Evolutionary conservation across 1,284 basidiomycete species (phyloP).

Genomic region (Sanguinoderma infundibulare): DNA sequence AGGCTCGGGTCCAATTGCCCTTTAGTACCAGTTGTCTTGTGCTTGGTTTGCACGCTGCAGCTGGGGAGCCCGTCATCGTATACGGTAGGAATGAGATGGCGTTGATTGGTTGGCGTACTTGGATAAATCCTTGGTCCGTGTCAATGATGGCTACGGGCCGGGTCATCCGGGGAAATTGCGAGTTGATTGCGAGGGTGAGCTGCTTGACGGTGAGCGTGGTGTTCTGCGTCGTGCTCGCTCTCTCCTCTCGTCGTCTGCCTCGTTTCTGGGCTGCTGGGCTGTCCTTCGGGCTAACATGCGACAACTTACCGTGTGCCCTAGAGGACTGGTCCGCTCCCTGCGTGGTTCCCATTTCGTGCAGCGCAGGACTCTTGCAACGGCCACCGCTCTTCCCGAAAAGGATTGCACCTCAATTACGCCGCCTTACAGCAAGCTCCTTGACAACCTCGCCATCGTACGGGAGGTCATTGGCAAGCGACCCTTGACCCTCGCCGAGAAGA

Average conservation of each 20-base stretch:
- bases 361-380: conserved; percentile 54
- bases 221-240: not conserved
- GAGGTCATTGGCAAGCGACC: conserved; percentile 71
- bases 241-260: not conserved
- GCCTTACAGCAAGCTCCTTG: conserved; percentile 81
- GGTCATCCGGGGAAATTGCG: too few relatives aligned
- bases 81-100: not conserved
- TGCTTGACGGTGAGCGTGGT: too few relatives aligned
- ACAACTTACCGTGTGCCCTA: conserved; percentile 7
- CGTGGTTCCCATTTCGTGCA: conserved; percentile 10
- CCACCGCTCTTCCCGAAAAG: conserved; percentile 57
- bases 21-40: too few relatives aligned
- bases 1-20: too few relatives aligned
- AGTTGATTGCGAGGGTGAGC: too few relatives aligned
- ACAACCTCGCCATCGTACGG: conserved; percentile 79
- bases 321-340: conserved; percentile 5
- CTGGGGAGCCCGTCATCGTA: too few relatives aligned
- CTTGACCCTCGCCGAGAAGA: conserved; percentile 96
- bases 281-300: conserved; percentile 18
- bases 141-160: too few relatives aligned
- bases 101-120: not conserved
- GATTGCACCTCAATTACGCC: conserved; percentile 86
- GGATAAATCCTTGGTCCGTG: too few relatives aligned
- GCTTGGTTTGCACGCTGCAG: too few relatives aligned
- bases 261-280: conserved; percentile 13